Base-by-base conservation (phyloP, 164 flowering plant genomes). In the Berberis vulgaris region DNA sequence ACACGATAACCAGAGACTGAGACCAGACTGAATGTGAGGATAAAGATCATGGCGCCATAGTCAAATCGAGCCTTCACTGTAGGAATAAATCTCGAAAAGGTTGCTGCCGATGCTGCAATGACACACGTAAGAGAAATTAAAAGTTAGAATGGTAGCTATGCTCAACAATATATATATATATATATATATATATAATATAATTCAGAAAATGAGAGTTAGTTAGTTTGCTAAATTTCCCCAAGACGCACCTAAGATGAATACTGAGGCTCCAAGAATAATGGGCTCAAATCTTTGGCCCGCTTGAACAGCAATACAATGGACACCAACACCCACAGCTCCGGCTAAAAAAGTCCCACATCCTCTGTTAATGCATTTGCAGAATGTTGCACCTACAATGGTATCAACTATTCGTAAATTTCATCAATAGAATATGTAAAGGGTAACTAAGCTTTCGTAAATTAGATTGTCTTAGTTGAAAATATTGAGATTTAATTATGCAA, bases 61-160 rank as follows among this genome's bases (percentile, higher is more conserved):
- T 90, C 97, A 40, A 82, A 90, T 41, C 85, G 78, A 0, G 77
- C 78, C 26, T 26, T 26, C 26, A 26, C 26, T 26, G 26, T 26
- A 26, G 26, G 26, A 26, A 26, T 26, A 26, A 26, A 26, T 26
- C 26, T 26, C 26, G 26, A 26, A 26, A 26, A 26, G 26, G 26
- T 26, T 26, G 26, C 65, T 86, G 87, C 45, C 0, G 26, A 26
- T 26, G 87, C 72, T 0, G 74, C 46, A 7, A 95, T 95, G 40
- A 86, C 79, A 61, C 87, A 87, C 63, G 95, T 63, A 8, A 85
- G 79, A 60, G 86, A 90, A 4, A 95, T 86, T 5, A 90, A 78
- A 26, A 81, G 81, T 38, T 84, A 58, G 64, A 90, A 92, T 90
- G 91, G 63, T 61, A 68, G 9, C 43, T 44, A n/a, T 26, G 26